These are phyloP conservation scores for Cardamine chenopodiifolia DNA, from an alignment of 345 rosid genomes.

Conservation along the genomic window DNA sequence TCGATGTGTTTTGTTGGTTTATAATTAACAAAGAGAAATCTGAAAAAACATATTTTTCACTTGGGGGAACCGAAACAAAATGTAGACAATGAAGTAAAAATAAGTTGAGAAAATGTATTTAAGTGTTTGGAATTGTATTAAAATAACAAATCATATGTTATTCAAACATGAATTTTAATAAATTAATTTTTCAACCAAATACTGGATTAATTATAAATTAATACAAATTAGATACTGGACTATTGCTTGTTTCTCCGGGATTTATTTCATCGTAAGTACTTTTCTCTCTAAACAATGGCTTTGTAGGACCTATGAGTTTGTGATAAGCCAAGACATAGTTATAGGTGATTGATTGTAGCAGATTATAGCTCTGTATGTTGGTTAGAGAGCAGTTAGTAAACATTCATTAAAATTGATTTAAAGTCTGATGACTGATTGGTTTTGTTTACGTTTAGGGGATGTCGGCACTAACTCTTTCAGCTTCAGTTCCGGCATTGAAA, in stretches of 20 bases:
- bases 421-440: neutral
- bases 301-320: neutral
- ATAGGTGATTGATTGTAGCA: neutral
- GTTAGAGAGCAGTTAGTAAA: neutral
- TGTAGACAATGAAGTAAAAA: too few relatives aligned
- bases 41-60: too few relatives aligned
- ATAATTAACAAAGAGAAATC: too few relatives aligned
- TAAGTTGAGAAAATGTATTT: too few relatives aligned
- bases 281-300: neutral
- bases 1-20: too few relatives aligned
- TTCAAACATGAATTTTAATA: too few relatives aligned
- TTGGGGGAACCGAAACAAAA: too few relatives aligned
- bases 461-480: slow-evolving; percentile 84
- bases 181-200: too few relatives aligned
- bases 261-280: slow-evolving; percentile 67
- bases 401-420: neutral
- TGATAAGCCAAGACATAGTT: neutral
- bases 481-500: slow-evolving; percentile 65
- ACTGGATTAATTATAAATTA: too few relatives aligned
- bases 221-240: slow-evolving; percentile 99
- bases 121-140: too few relatives aligned
- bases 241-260: slow-evolving; percentile 79
- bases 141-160: too few relatives aligned
- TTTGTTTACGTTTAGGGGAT: slow-evolving; percentile 61
- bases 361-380: neutral